phyloP scores from a whole-genome alignment of 805 yeast species.

The Candida maris region DNA sequence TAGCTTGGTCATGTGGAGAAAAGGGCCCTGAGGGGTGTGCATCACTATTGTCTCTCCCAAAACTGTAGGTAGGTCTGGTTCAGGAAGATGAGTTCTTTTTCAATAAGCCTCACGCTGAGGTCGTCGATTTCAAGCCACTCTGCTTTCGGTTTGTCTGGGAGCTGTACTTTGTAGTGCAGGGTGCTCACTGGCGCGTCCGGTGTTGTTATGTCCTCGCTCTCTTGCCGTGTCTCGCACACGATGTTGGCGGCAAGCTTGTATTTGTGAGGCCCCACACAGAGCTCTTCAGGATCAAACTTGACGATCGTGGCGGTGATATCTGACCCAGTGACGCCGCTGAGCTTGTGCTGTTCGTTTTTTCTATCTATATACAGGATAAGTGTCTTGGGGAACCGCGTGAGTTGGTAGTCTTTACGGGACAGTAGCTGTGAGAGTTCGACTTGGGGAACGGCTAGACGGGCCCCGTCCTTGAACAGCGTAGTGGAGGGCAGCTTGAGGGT shows the following conservation, averaged over 20 bases:
- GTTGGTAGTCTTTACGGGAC: slow-evolving; percentile 36
- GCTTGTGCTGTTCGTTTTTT: slow-evolving; percentile 34
- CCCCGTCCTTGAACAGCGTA: slow-evolving; percentile 52
- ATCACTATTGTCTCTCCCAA: slow-evolving; percentile 44
- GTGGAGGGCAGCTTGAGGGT: slow-evolving; percentile 57
- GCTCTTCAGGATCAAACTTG: slow-evolving; percentile 44
- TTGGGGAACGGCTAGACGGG: slow-evolving; percentile 48
- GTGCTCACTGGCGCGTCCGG: neutral
- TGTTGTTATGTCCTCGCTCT: neutral
- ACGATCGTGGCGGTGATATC: slow-evolving; percentile 60
- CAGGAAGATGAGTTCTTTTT: slow-evolving; percentile 57
- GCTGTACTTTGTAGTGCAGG: slow-evolving; percentile 47
- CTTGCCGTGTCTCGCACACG: slow-evolving; percentile 30
- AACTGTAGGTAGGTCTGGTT: slow-evolving; percentile 63
- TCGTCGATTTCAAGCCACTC: slow-evolving; percentile 63
- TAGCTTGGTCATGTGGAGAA: slow-evolving; percentile 32
- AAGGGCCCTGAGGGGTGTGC: neutral
- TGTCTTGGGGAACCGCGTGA: slow-evolving; percentile 47
- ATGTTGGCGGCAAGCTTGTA: slow-evolving; percentile 51
- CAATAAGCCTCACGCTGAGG: slow-evolving; percentile 41
- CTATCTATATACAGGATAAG: slow-evolving; percentile 59
- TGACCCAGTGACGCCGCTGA: slow-evolving; percentile 32
- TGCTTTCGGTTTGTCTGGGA: slow-evolving; percentile 35
- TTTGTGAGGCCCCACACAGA: slow-evolving; percentile 24
- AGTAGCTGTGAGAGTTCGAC: slow-evolving; percentile 43